These are phyloP conservation scores for Iberis pinnata DNA, from an alignment of 345 rosid genomes.

Conservation along the genomic window DNA sequence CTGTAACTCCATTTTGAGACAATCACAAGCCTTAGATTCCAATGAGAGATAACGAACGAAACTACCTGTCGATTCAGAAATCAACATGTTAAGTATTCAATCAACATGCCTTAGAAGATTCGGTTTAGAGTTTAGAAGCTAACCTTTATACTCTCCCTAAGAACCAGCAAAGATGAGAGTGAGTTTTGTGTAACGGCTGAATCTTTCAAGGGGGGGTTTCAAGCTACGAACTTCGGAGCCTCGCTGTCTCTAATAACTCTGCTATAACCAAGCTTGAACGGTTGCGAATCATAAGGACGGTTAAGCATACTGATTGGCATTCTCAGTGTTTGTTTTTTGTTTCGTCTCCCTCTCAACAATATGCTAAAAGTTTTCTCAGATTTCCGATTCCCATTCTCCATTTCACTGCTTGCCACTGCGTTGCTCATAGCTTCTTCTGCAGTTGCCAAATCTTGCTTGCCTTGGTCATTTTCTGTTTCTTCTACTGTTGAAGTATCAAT, in stretches of 20 bases:
- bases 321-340: slow-evolving; percentile 78
- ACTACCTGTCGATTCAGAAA: neutral
- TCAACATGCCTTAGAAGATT: neutral
- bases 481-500: slow-evolving; percentile 44
- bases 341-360: slow-evolving; percentile 79
- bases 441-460: slow-evolving; percentile 20
- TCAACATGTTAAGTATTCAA: neutral
- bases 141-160: slow-evolving; percentile 24
- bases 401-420: slow-evolving; percentile 33
- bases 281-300: slow-evolving; percentile 83
- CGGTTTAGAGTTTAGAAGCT: slow-evolving; percentile 15
- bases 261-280: slow-evolving; percentile 66
- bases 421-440: slow-evolving; percentile 15
- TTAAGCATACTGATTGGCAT: slow-evolving; percentile 87
- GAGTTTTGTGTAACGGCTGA: slow-evolving; percentile 16
- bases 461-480: slow-evolving; percentile 33
- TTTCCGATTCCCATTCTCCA: slow-evolving; percentile 35
- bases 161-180: slow-evolving; percentile 18
- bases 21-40: neutral
- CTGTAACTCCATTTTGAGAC: neutral
- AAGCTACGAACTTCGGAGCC: slow-evolving; percentile 48
- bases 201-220: slow-evolving; percentile 4
- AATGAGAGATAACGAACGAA: neutral
- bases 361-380: slow-evolving; percentile 75
- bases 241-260: slow-evolving; percentile 78